Evolutionary conservation across 768 basidiomycete genomes (phyloP).

Genomic region (Neoboletus brunneissimus): DNA sequence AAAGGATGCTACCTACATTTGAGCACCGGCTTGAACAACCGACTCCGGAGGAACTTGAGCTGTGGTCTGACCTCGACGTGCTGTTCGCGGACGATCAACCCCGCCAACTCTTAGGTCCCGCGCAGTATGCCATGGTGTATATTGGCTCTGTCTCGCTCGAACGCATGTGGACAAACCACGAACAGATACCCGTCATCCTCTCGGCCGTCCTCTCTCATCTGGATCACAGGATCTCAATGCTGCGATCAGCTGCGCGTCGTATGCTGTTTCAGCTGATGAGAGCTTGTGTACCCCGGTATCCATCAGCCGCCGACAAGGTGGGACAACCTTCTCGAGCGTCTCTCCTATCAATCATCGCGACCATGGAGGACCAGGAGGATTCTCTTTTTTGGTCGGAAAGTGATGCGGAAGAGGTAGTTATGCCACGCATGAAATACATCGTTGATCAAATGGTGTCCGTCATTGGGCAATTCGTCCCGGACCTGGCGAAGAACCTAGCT

Average conservation of each 20-base stretch:
- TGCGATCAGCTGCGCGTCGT: slow-evolving; percentile 68
- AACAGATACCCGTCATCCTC: slow-evolving; percentile 70
- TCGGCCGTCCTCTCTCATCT: slow-evolving; percentile 80
- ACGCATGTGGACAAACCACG: slow-evolving; percentile 70
- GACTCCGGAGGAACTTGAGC: slow-evolving; percentile 62
- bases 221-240: slow-evolving; percentile 68
- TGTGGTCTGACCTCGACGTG: slow-evolving; percentile 78
- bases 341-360: slow-evolving; percentile 49
- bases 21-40: slow-evolving; percentile 66
- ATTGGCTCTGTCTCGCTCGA: slow-evolving; percentile 73
- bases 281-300: slow-evolving; percentile 76
- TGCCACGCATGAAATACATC: slow-evolving; percentile 67
- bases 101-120: slow-evolving; percentile 68
- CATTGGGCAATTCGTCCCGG: slow-evolving; percentile 65
- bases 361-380: slow-evolving; percentile 58
- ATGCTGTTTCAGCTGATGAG: slow-evolving; percentile 85
- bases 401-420: slow-evolving; percentile 51
- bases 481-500: slow-evolving; percentile 75
- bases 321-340: slow-evolving; percentile 44
- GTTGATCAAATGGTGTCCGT: slow-evolving; percentile 64
- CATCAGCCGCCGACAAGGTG: slow-evolving; percentile 62
- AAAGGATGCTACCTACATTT: slow-evolving; percentile 75
- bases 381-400: slow-evolving; percentile 70
- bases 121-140: slow-evolving; percentile 87
- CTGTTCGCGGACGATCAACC: slow-evolving; percentile 69